Conservation (phyloP, 345 rosid species). For the Kernera saxatilis region DNA sequence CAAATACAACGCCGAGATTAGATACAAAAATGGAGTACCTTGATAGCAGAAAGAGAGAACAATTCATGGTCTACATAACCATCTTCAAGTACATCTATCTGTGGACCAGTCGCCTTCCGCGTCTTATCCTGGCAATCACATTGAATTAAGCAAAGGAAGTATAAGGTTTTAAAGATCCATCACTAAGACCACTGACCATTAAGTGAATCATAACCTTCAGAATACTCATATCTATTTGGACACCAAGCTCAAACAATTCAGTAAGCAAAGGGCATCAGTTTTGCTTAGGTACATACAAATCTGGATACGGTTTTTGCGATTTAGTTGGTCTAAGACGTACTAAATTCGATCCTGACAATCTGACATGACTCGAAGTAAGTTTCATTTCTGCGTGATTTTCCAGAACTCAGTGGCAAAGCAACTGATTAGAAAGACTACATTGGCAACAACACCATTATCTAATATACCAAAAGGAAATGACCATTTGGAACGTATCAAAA, state of each 20-base stretch:
- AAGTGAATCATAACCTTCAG: not conserved
- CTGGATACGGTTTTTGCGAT: not conserved
- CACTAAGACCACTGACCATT: not conserved
- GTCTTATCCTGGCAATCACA: conserved; percentile 61
- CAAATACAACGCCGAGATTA: not conserved
- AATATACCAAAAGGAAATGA: not conserved
- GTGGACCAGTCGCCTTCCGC: conserved; percentile 74
- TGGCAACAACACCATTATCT: not conserved
- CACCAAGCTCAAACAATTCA: not conserved
- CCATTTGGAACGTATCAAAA: not conserved
- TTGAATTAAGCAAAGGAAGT: not conserved
- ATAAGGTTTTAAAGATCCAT: not conserved
- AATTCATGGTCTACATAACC: conserved; percentile 69
- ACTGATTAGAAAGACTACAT: not conserved
- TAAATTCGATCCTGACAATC: not conserved
- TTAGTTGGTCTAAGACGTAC: not conserved
- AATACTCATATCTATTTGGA: too few species aligned
- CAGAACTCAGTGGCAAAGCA: not conserved
- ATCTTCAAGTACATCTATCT: conserved; percentile 80
- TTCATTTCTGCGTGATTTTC: not conserved
- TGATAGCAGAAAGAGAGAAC: conserved; percentile 87
- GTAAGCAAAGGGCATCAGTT: not conserved
- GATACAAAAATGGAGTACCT: conserved; percentile 41
- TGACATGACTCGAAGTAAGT: not conserved
- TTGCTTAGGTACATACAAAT: not conserved